Percentiles rank a stretch among this genome's conserved stretches.
Conservation (phyloP, 306 rosid genomes). For the Medicago lupulina region DNA sequence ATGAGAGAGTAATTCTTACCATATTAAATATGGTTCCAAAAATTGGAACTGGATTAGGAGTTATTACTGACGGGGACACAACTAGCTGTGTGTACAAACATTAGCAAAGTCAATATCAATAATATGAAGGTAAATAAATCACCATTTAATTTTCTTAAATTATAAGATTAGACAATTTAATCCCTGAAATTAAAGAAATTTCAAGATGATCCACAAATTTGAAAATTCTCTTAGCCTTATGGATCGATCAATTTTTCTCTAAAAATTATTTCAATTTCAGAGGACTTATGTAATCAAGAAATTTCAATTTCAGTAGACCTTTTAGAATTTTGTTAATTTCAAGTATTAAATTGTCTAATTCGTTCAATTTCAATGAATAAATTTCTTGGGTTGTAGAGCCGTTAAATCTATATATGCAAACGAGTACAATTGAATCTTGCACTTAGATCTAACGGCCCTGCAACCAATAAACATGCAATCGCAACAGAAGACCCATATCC, state of each 20-base stretch:
- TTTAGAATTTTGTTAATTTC: not conserved
- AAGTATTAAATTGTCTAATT: not conserved
- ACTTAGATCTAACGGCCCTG: not conserved
- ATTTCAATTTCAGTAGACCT: not conserved
- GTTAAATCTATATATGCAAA: not conserved
- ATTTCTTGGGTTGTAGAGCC: not conserved
- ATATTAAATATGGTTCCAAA: slow-evolving; percentile 22
- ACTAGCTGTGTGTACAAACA: slow-evolving; percentile 33
- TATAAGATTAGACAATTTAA: not conserved
- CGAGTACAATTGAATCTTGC: not conserved
- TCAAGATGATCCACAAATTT: not conserved
- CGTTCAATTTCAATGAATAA: not conserved
- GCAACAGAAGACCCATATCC: not conserved
- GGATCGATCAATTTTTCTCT: too few relatives aligned
- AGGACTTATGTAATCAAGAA: too few relatives aligned
- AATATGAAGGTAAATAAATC: not conserved
- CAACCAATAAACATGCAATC: not conserved
- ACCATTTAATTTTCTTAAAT: not conserved
- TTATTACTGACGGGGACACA: slow-evolving; percentile 34
- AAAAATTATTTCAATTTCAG: too few relatives aligned
- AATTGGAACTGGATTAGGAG: slow-evolving; percentile 33
- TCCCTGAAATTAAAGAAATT: not conserved
- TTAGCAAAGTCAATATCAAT: not conserved
- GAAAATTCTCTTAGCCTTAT: too few relatives aligned
- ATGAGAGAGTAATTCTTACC: slow-evolving; percentile 26